phyloP scores from a whole-genome alignment of 306 rosid species.

The Cucumis melo region DNA sequence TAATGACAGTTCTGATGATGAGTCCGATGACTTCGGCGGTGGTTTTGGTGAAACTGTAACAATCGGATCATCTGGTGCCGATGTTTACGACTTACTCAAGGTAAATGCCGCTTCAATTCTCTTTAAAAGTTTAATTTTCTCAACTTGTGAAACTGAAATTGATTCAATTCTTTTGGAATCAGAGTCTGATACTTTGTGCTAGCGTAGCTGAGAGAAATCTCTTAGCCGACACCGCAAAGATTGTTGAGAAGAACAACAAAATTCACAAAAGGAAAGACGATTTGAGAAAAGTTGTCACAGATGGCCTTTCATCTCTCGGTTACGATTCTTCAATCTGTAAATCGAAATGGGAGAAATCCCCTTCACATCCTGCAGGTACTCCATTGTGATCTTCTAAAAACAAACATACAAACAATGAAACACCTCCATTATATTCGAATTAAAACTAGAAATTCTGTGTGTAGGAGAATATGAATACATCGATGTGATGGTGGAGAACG shows the following conservation, averaged over 20 bases:
- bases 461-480: conserved; percentile 90
- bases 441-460: background rate
- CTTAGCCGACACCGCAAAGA: conserved; percentile 71
- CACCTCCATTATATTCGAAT: background rate
- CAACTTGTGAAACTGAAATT: background rate
- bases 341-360: conserved; percentile 82
- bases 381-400: background rate
- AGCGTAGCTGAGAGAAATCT: conserved; percentile 76
- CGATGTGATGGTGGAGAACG: conserved; percentile 58
- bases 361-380: conserved; percentile 67
- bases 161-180: background rate
- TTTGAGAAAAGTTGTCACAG: conserved; percentile 49
- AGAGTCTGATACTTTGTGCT: conserved; percentile 59
- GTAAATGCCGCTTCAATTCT: conserved; percentile 23
- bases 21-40: conserved; percentile 32
- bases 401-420: background rate
- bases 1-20: conserved; percentile 89
- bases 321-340: conserved; percentile 73
- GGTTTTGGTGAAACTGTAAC: conserved; percentile 28
- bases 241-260: conserved; percentile 71
- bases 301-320: conserved; percentile 57
- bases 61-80: conserved; percentile 49
- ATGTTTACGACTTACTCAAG: conserved; percentile 56
- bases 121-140: background rate
- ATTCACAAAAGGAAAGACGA: conserved; percentile 53